phyloP scores from a whole-genome alignment of 1,139 yeast species.

The Scheffersomyces insectosa region DNA sequence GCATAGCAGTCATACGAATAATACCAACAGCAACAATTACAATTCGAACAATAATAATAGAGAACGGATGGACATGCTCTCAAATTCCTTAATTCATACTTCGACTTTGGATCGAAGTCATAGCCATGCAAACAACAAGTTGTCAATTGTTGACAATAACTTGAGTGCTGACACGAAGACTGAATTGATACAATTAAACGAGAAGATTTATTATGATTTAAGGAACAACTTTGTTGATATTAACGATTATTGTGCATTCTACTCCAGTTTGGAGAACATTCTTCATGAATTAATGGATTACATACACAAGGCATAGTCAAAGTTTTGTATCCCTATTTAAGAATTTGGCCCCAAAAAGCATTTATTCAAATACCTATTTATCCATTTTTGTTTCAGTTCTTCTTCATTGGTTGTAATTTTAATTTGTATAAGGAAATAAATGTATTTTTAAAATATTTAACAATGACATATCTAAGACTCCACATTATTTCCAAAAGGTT shows the following conservation, averaged over 20 bases:
- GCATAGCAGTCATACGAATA: too few relatives aligned
- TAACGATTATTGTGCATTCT: slow-evolving; percentile 49
- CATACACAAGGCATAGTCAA: slow-evolving; percentile 17
- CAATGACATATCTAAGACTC: too few relatives aligned
- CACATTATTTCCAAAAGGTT: too few relatives aligned
- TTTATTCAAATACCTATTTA: background rate
- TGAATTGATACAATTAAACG: slow-evolving; percentile 37
- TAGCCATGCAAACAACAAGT: background rate
- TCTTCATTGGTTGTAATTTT: background rate
- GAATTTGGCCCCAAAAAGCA: background rate
- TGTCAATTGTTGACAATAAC: slow-evolving; percentile 1
- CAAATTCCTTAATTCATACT: background rate
- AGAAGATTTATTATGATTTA: slow-evolving; percentile 43
- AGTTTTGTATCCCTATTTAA: background rate
- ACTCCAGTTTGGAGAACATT: slow-evolving; percentile 42
- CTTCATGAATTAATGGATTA: slow-evolving; percentile 42
- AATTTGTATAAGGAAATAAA: background rate
- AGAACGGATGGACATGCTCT: slow-evolving; percentile 1
- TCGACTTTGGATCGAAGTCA: background rate
- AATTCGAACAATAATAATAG: background rate
- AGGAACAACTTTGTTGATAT: slow-evolving; percentile 47
- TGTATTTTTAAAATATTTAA: background rate
- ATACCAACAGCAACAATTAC: too few relatives aligned
- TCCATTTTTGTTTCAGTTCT: background rate
- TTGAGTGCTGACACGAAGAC: slow-evolving; percentile 12